These are phyloP conservation scores for Alloascoidea hylecoeti DNA, from an alignment of 805 yeast species.

Conservation along the genomic window DNA sequence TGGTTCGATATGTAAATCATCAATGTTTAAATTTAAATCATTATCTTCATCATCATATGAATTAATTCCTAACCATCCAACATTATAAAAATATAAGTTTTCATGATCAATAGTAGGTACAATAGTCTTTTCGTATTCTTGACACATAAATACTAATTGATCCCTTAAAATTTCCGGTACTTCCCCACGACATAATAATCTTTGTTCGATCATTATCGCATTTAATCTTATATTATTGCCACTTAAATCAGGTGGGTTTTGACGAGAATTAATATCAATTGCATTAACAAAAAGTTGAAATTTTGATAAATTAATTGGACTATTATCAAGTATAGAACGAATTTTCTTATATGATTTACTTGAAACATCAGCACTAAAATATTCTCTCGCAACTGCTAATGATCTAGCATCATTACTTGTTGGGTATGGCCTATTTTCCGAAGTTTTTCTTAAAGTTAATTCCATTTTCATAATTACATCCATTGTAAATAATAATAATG, in stretches of 20 bases:
- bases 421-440: background rate
- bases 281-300: slow-evolving; percentile 22
- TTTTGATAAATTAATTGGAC: slow-evolving; percentile 15
- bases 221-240: background rate
- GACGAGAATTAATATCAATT: slow-evolving; percentile 19
- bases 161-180: slow-evolving; percentile 29
- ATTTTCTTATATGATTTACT: slow-evolving; percentile 11
- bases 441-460: background rate
- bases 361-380: too few species aligned
- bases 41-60: slow-evolving; percentile 16
- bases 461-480: slow-evolving; percentile 21
- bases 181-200: slow-evolving; percentile 44
- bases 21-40: slow-evolving; percentile 3
- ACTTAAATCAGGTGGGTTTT: slow-evolving; percentile 3
- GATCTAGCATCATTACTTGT: background rate
- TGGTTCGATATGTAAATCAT: slow-evolving; percentile 7
- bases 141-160: slow-evolving; percentile 23
- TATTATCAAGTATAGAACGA: slow-evolving; percentile 2
- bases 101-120: slow-evolving; percentile 33
- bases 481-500: slow-evolving; percentile 18
- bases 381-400: background rate
- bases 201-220: slow-evolving; percentile 33
- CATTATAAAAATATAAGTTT: slow-evolving; percentile 47
- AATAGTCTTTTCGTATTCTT: slow-evolving; percentile 28
- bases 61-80: slow-evolving; percentile 43